phyloP scores from a whole-genome alignment of 352 stramenopile genomes.

The Pythium diclinum region DNA sequence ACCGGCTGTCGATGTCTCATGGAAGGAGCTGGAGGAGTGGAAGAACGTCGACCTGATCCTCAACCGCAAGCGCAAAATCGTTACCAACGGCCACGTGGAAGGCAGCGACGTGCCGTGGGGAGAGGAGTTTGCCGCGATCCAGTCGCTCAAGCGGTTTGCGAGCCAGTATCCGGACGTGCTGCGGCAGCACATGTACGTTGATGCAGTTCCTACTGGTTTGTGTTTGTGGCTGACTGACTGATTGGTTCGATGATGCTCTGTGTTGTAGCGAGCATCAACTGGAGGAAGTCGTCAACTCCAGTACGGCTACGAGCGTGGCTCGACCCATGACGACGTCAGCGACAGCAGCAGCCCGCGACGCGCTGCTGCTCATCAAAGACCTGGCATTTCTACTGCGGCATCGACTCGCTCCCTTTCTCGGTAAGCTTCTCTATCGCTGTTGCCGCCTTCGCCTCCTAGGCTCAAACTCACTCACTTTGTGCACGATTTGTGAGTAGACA shows the following conservation, averaged over 20 bases:
- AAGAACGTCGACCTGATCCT: conserved; percentile 56
- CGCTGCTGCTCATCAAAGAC: conserved; percentile 53
- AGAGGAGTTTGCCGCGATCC: conserved; percentile 56
- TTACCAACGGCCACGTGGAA: conserved; percentile 40
- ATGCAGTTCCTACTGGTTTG: not conserved
- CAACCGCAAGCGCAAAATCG: conserved; percentile 45
- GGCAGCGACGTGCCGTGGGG: conserved; percentile 50
- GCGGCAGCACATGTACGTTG: conserved; percentile 49
- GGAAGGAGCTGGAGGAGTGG: conserved; percentile 53
- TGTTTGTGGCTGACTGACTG: not conserved
- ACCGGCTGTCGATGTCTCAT: conserved; percentile 15
- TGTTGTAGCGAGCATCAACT: conserved; percentile 20
- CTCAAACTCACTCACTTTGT: not conserved
- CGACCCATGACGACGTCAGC: conserved; percentile 8
- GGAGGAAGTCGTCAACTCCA: conserved; percentile 17
- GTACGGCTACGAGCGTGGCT: not conserved
- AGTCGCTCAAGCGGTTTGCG: conserved; percentile 63
- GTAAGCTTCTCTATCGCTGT: conserved; percentile 21
- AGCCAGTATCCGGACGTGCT: conserved; percentile 49
- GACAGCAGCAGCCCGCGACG: conserved; percentile 30
- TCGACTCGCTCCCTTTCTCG: conserved; percentile 46
- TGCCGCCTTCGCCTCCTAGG: too few relatives aligned
- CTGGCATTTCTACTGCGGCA: conserved; percentile 52
- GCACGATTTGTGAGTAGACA: conserved; percentile 28
- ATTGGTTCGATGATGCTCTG: not conserved